These are phyloP conservation scores for Hymenoscyphus occultus DNA, from an alignment of 2,329 filamentous ascomycete species.

Conservation along the genomic window DNA sequence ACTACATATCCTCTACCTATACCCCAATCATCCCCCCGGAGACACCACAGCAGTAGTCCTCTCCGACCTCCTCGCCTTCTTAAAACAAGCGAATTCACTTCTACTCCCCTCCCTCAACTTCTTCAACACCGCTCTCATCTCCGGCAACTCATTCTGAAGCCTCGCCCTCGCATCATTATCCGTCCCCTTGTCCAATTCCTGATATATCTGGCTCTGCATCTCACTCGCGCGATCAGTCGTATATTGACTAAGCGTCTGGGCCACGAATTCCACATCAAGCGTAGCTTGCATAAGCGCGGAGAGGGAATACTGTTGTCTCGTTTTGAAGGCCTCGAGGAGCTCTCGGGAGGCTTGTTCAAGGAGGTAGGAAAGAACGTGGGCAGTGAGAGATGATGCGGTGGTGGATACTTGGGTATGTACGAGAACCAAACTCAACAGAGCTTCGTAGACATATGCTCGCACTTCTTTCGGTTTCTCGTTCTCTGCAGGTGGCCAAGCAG, in stretches of 20 bases:
- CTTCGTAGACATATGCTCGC: constrained; percentile 84
- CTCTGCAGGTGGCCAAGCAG: constrained; percentile 66
- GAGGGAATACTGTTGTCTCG: constrained; percentile 66
- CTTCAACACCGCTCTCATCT: constrained; percentile 86
- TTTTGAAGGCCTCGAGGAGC: constrained; percentile 76
- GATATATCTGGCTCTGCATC: constrained; percentile 85
- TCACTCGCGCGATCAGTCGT: constrained; percentile 79
- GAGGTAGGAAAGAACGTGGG: constrained; percentile 79
- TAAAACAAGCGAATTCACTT: constrained; percentile 85
- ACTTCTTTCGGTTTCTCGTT: constrained; percentile 66
- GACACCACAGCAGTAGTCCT: constrained; percentile 7
- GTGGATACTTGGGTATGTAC: constrained; percentile 88
- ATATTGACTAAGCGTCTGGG: constrained; percentile 87
- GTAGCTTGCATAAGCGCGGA: constrained; percentile 93
- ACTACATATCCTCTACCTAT: background rate
- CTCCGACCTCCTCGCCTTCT: constrained; percentile 45
- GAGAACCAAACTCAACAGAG: constrained; percentile 79
- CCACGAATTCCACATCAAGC: constrained; percentile 93
- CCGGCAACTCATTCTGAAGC: constrained; percentile 82
- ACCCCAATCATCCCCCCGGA: background rate
- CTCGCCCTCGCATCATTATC: constrained; percentile 78
- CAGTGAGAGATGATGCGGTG: constrained; percentile 71
- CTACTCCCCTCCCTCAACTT: constrained; percentile 75
- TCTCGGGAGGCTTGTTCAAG: constrained; percentile 77
- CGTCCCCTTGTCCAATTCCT: constrained; percentile 83